Conservation (phyloP, 176 grass and related monocot genomes). For the Puya raimondii region DNA sequence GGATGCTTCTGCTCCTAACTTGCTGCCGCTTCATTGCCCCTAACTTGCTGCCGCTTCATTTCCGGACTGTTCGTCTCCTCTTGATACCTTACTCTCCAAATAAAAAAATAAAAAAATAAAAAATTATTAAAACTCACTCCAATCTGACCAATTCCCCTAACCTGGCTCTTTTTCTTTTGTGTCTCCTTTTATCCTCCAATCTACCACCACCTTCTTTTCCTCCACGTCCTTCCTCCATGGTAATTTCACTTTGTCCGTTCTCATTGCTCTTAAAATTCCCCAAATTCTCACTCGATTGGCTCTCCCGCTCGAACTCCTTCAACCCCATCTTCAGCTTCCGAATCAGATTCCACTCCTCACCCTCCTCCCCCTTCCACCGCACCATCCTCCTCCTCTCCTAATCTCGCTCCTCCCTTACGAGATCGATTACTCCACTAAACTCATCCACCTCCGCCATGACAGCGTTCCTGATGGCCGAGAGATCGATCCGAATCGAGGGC, state of each 20-base stretch:
- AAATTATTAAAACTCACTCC: too few relatives aligned
- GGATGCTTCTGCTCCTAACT: too few relatives aligned
- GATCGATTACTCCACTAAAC: conserved; percentile 3
- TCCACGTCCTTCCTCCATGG: too few relatives aligned
- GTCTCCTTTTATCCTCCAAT: too few relatives aligned
- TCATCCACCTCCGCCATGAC: conserved; percentile 37
- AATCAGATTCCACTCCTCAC: conserved; percentile 55
- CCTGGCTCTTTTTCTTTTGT: too few relatives aligned
- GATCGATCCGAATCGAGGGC: conserved; percentile 50
- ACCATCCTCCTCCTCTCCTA: conserved; percentile 15
- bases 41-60: too few relatives aligned
- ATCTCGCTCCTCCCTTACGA: background rate
- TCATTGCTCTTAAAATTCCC: conserved; percentile 38
- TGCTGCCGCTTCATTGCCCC: too few relatives aligned
- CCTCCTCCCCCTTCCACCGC: conserved; percentile 15
- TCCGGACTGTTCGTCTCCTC: too few relatives aligned
- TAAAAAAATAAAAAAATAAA: too few relatives aligned
- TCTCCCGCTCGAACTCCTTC: conserved; percentile 66
- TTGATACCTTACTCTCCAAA: too few relatives aligned
- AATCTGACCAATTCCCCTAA: too few relatives aligned
- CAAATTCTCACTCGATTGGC: conserved; percentile 42
- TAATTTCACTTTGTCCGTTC: conserved; percentile 62
- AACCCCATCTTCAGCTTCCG: conserved; percentile 50
- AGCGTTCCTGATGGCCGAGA: conserved; percentile 50
- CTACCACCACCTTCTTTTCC: too few relatives aligned